Percentiles rank a stretch among this genome's conserved stretches.
Conservation (phyloP, 768 basidiomycete genomes). For the Clitopilus passeckerianus region DNA sequence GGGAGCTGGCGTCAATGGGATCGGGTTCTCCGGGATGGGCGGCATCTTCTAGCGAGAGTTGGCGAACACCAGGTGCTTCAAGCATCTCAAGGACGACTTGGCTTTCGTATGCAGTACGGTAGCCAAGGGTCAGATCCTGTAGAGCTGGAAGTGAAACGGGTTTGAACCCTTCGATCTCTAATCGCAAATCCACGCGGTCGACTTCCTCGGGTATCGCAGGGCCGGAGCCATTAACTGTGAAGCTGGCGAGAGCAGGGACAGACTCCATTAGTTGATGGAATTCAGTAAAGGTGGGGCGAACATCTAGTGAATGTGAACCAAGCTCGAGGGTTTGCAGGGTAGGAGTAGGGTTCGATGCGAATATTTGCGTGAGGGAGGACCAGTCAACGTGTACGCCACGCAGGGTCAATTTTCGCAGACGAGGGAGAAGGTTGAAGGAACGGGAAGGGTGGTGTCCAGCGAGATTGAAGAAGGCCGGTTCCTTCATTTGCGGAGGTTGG, state of each 20-base stretch:
- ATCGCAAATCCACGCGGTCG: constrained; percentile 5
- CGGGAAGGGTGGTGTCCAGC: constrained; percentile 12
- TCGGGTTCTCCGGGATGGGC: constrained; percentile 34
- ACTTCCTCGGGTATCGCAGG: constrained; percentile 22
- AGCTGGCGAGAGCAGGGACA: constrained; percentile 32
- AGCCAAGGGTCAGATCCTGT: constrained; percentile 36
- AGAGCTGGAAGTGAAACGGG: constrained; percentile 33
- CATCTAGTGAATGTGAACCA: constrained; percentile 47
- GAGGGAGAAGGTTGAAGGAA: constrained; percentile 28
- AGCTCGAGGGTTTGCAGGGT: constrained; percentile 36
- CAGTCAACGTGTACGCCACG: constrained; percentile 57
- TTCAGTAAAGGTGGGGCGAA: constrained; percentile 44
- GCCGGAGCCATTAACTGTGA: constrained; percentile 47
- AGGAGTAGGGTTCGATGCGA: constrained; percentile 36
- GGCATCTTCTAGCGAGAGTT: constrained; percentile 40
- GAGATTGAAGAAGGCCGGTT: constrained; percentile 27
- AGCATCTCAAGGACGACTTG: constrained; percentile 33
- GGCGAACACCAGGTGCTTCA: constrained; percentile 30
- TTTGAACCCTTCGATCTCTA: constrained; percentile 14
- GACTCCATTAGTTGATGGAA: constrained; percentile 38
- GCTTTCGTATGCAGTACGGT: constrained; percentile 33
- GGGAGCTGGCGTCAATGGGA: constrained; percentile 32
- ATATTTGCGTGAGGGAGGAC: constrained; percentile 30
- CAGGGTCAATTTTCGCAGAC: constrained; percentile 42
- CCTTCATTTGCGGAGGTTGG: constrained; percentile 32